phyloP scores from a whole-genome alignment of 2,329 filamentous ascomycete species.

The Colletotrichum brevisporum region DNA sequence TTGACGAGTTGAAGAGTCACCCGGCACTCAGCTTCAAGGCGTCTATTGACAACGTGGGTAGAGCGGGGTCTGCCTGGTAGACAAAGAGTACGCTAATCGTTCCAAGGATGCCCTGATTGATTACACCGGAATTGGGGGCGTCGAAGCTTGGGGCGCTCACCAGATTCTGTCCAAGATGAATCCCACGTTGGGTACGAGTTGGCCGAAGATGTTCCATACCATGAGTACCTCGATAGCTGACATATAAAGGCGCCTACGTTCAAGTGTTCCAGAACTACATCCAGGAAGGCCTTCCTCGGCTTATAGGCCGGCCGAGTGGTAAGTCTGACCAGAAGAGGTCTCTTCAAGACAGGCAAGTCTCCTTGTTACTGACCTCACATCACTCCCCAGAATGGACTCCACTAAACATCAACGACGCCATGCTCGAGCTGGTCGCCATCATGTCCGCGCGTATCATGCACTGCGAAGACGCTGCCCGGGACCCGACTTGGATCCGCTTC shows the following conservation, averaged over 20 bases:
- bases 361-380: too few relatives aligned
- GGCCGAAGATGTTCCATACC: not conserved
- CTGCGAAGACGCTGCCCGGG: conserved; percentile 2
- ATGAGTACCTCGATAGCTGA: too few relatives aligned
- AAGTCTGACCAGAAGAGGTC: too few relatives aligned
- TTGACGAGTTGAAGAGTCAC: conserved; percentile 14
- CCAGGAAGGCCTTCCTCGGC: not conserved
- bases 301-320: not conserved
- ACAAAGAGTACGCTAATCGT: not conserved
- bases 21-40: conserved; percentile 21
- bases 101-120: not conserved
- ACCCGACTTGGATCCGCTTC: not conserved
- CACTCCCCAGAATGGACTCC: conserved; percentile 7
- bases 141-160: not conserved
- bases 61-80: too few relatives aligned
- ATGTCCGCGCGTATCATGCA: conserved; percentile 8
- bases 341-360: too few relatives aligned
- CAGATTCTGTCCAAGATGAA: conserved; percentile 4
- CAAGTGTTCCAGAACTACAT: not conserved
- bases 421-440: not conserved
- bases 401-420: not conserved
- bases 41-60: conserved; percentile 22
- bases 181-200: not conserved
- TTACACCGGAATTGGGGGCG: conserved; percentile 7
- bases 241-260: not conserved